Base-by-base conservation (phyloP, 345 rosid genomes). In the Raphanus raphanistrum region DNA sequence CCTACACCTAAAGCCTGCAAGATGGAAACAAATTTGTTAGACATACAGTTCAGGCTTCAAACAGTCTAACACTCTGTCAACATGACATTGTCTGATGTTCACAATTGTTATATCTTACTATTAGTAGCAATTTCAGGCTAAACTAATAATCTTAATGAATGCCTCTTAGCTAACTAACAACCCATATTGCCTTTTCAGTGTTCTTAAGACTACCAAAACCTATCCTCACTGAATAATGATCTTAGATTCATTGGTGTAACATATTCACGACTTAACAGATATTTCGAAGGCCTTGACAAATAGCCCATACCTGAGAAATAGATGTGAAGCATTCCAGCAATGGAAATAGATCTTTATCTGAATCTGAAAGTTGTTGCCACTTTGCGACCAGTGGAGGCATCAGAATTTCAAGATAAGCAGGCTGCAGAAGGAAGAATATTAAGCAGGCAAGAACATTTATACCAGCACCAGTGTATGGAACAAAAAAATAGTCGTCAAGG, bases 321-420 rank as follows among this genome's bases (percentile, higher is more conserved):
- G 96, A 92, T 70, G 99, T 91, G 83, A 96, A 96, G 83, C 99
- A 96, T 81, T 90, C 98, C 4, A 93, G 86, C 82, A 96, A 80
- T 12, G 98, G 97, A 82, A 93, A 89, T 50, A 96, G 86, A 75
- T 96, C 99, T 83, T 90, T 96, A 83, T 96, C 99, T 67, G 91
- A 84, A 83, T 90, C 86, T 77, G 98, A 87, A 81, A 96, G 87
- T 78, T 88, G 97, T 76, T 91, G 96, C 98, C 98, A 96, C 85
- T 96, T 93, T 71, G 90, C 83, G 61, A 96, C 84, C 67, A 96
- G 82, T 79, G 99, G 99, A 27, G 97, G 98, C 97, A 96, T 93
- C 87, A 96, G 66, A 80, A 93, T 89, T 55, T 91, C 89, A 80
- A 96, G 92, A 86, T 83, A 87, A 50, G 66, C 79, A 15, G 97